Base-by-base conservation (phyloP, 1,139 yeast species). In the Candida labiduridarum region DNA sequence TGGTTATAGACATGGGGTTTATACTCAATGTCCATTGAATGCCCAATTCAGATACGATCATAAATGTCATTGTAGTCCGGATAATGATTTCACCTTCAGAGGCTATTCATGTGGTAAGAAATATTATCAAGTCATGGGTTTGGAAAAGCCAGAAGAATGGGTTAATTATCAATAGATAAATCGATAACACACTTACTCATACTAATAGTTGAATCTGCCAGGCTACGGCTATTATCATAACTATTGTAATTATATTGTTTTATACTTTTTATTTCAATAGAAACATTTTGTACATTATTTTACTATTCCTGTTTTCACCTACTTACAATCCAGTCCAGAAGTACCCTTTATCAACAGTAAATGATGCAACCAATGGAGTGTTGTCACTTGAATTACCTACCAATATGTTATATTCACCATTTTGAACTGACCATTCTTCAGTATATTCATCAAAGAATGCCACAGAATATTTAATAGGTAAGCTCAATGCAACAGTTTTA, bases 1-100 rank as follows among this genome's bases (percentile, higher is more conserved):
- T 57, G 97, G 97, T 0, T 91, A 91, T 66, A 74, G 82, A 49
- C 97, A 91, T 63, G 80, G 94, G 0, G 80, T 85, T 0, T 71
- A 90, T 51, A 85, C 80, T 44, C 97, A 91, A 67, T 92, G 97
- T 71, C 97, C 97, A 0, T 72, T 73, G 7, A 91, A 91, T 63
- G 79, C 78, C 40, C 65, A 69, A 36, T 66, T 68, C 49, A 69
- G 91, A 57, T 57, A 63, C 46, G 60, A 69, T 44, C 77, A 78
- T 55, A 72, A 70, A 53, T 83, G 87, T 59, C 65, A 69, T 48
- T 83, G 87, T 64, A 62, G 74, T 45, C 82, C 82, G n/a, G 56
- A 68, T 1, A 58, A 58, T 16, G 85, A 81, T 59, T 82, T 82
- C 59, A 80, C 84, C 0, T 80, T 80, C 63, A 69, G 76, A 53